Conservation (phyloP, 202 grass and related monocot genomes). For the Eragrostis tef region DNA sequence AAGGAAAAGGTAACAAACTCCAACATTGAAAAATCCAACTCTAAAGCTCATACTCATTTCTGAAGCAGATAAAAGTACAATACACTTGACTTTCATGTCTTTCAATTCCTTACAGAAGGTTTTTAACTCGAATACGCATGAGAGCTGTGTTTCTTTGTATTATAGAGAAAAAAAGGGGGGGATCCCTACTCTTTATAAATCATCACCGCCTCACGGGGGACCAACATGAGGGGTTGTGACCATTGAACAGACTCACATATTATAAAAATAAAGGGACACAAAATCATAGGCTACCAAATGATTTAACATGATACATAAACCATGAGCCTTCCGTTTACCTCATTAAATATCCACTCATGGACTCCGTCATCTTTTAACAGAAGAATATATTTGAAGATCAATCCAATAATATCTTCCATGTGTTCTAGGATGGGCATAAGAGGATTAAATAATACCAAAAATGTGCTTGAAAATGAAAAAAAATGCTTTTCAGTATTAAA, state of each 20-base stretch:
- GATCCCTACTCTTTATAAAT: too few species aligned
- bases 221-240: too few species aligned
- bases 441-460: slow-evolving; percentile 29
- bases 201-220: too few species aligned
- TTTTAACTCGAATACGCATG: too few species aligned
- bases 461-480: slow-evolving; percentile 25
- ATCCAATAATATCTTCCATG: slow-evolving; percentile 81
- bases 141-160: too few species aligned
- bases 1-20: slow-evolving; percentile 33
- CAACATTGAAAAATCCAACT: slow-evolving; percentile 11
- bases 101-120: background rate
- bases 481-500: slow-evolving; percentile 13
- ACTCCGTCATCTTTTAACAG: slow-evolving; percentile 74
- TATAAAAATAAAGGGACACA: background rate
- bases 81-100: background rate
- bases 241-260: too few species aligned
- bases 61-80: background rate
- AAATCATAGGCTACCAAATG: slow-evolving; percentile 24
- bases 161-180: too few species aligned
- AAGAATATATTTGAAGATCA: slow-evolving; percentile 79
- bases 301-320: background rate
- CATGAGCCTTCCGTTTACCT: slow-evolving; percentile 54
- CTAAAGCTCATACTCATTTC: background rate
- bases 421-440: slow-evolving; percentile 61
- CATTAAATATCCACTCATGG: slow-evolving; percentile 89